phyloP scores from a whole-genome alignment of 169 alveolate genomes.

The Cryptosporidium parvum region DNA sequence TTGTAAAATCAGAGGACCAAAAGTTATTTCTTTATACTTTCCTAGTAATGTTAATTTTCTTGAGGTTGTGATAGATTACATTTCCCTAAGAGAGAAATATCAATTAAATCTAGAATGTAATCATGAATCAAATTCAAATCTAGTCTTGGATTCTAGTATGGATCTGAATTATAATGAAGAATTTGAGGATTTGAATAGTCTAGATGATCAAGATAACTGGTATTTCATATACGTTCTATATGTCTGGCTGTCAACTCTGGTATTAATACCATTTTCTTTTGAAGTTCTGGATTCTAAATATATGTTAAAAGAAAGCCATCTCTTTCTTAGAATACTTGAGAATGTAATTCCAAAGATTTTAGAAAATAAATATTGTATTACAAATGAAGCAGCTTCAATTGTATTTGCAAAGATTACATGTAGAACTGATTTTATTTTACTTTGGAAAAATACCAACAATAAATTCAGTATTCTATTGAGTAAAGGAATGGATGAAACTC shows the following conservation, averaged over 20 bases:
- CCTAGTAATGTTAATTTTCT: slow-evolving; percentile 50
- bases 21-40: slow-evolving; percentile 42
- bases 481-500: slow-evolving; percentile 13
- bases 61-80: slow-evolving; percentile 45
- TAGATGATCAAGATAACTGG: slow-evolving; percentile 16
- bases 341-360: slow-evolving; percentile 40
- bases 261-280: slow-evolving; percentile 57
- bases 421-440: slow-evolving; percentile 41
- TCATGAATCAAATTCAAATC: not conserved
- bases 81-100: slow-evolving; percentile 6
- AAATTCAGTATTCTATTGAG: not conserved
- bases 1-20: slow-evolving; percentile 66
- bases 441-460: slow-evolving; percentile 18
- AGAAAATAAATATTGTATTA: slow-evolving; percentile 36
- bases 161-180: not conserved
- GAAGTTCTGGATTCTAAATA: slow-evolving; percentile 56
- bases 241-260: slow-evolving; percentile 65
- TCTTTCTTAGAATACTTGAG: slow-evolving; percentile 41
- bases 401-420: slow-evolving; percentile 54
- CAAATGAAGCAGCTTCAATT: slow-evolving; percentile 39
- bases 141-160: not conserved
- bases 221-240: slow-evolving; percentile 41
- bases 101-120: not conserved
- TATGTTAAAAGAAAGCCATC: not conserved
- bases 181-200: not conserved